Evolutionary conservation across 2,329 filamentous ascomycete genomes (phyloP), one percentile per base, ranked within the genome.

Genomic region (Fusarium chlamydosporum): DNA sequence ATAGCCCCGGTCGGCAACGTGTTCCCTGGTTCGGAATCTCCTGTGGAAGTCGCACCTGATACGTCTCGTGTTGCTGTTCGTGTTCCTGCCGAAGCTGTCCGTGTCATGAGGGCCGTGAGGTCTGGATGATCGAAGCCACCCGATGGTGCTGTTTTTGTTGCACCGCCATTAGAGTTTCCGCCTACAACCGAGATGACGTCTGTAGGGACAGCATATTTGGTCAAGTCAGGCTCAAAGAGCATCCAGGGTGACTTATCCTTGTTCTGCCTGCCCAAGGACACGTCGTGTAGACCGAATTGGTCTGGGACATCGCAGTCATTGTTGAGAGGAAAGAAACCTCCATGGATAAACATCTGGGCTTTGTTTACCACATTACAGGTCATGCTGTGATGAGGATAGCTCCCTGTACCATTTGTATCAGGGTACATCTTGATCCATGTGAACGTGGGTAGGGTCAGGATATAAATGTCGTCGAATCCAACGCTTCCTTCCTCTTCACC

Each of bases 341-440:
- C 88, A 45, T 89, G 85, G 56, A 90, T 79, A 27, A 90, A 75
- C 88, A 90, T 90, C 73, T 90, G 88, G 8, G 83, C 81, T 26
- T 79, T 75, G 54, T 83, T 82, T 20, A 77, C 70, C 11, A 89
- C 84, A 68, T 88, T 88, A 72, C 87, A 89, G 48, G 81, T 84
- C 16, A 88, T 77, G 27, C 84, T 85, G 74, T 89, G 83, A 67
- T 88, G 86, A 15, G 82, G 82, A 37, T 79, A 80, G 38, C 72
- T 74, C 42, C 81, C 78, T 1, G 79, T 81, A 23, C 71, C 72
- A 57, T 81, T 78, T 47, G 73, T 76, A 45, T 76, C 76, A 7
- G 84, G 85, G 61, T 82, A 87, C 68, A 83, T 80, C 62, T 84
- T 85, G 61, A 88, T 84, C 88, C 88, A 91, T 9, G 80, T 85